phyloP scores from a whole-genome alignment of 225 moss, liverwort and hornwort species.

The Marchantia polymorpha region DNA sequence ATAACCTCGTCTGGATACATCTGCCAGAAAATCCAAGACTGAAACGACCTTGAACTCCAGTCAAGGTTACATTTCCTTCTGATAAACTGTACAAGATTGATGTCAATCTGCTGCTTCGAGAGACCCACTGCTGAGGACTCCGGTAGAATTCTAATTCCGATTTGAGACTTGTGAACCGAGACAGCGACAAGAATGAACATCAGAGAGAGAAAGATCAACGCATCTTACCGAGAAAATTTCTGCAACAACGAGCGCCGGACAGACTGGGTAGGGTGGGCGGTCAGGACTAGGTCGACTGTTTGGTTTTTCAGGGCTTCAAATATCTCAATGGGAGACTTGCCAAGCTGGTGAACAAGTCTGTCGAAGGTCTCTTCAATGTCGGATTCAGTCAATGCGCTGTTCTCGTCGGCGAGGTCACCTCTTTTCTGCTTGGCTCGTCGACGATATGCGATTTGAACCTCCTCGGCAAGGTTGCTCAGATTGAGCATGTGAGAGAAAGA shows the following conservation, averaged over 20 bases:
- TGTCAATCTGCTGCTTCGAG: no score
- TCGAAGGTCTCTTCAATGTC: constrained; percentile 55
- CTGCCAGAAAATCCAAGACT: no score
- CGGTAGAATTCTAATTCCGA: no score
- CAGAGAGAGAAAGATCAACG: no score
- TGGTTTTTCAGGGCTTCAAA: constrained; percentile 56
- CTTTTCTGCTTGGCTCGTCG: constrained; percentile 44
- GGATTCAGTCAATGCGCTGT: constrained; percentile 53
- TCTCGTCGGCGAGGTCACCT: constrained; percentile 49
- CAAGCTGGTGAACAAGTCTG: constrained; percentile 43
- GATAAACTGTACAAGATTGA: no score
- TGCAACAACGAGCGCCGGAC: constrained; percentile 55
- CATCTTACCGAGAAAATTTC: constrained; percentile 37
- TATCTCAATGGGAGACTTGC: constrained; percentile 45
- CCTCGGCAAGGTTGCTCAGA: constrained; percentile 53
- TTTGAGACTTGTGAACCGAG: no score
- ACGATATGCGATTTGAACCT: constrained; percentile 54
- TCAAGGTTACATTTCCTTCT: no score
- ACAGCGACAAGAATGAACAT: no score
- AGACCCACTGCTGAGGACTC: no score
- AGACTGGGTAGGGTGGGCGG: constrained; percentile 58
- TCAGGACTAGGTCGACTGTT: constrained; percentile 53
- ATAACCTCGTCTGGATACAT: no score
- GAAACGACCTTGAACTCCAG: no score
- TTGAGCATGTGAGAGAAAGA: constrained; percentile 60